Percentiles rank a stretch among this genome's conserved stretches.
Evolutionary conservation across 2,329 filamentous ascomycete species (phyloP).

Genomic region (Stagonosporopsis chrysanthemi): DNA sequence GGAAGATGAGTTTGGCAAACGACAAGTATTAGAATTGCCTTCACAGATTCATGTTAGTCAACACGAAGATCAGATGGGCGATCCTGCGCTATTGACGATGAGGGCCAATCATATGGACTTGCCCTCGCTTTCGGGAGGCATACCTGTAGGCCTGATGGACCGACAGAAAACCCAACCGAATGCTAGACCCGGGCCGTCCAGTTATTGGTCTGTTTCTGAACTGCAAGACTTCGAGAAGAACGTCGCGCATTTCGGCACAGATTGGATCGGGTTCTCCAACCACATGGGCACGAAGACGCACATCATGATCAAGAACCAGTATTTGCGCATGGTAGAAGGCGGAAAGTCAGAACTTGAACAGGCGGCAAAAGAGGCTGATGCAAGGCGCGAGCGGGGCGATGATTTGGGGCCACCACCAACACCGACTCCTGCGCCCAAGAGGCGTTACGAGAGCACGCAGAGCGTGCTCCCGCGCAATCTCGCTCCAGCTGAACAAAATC

Average conservation of each 20-base stretch:
- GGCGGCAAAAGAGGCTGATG: slow-evolving; percentile 53
- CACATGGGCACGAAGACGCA: slow-evolving; percentile 86
- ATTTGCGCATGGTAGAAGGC: slow-evolving; percentile 54
- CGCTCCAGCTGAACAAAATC: slow-evolving; percentile 55
- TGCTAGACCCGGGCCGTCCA: slow-evolving; percentile 70
- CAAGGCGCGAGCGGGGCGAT: slow-evolving; percentile 53
- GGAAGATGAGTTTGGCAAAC: slow-evolving; percentile 44
- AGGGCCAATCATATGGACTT: slow-evolving; percentile 13
- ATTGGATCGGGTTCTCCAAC: slow-evolving; percentile 76
- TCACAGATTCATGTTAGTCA: slow-evolving; percentile 34
- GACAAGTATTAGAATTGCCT: slow-evolving; percentile 37
- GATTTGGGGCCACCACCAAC: slow-evolving; percentile 57
- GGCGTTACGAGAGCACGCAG: slow-evolving; percentile 56
- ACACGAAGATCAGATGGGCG: slow-evolving; percentile 40
- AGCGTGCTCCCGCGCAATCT: slow-evolving; percentile 52
- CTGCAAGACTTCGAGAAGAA: slow-evolving; percentile 77
- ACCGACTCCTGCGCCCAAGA: slow-evolving; percentile 57
- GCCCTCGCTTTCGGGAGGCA: slow-evolving; percentile 13
- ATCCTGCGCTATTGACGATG: slow-evolving; percentile 26
- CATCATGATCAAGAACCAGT: slow-evolving; percentile 74
- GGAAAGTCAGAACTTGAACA: slow-evolving; percentile 54
- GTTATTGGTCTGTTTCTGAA: slow-evolving; percentile 88
- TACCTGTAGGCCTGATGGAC: slow-evolving; percentile 43
- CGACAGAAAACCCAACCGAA: slow-evolving; percentile 42
- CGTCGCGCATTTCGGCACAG: slow-evolving; percentile 77